Evolutionary conservation across 2,329 filamentous ascomycete species (phyloP).

Genomic region (Nakataea oryzae): DNA sequence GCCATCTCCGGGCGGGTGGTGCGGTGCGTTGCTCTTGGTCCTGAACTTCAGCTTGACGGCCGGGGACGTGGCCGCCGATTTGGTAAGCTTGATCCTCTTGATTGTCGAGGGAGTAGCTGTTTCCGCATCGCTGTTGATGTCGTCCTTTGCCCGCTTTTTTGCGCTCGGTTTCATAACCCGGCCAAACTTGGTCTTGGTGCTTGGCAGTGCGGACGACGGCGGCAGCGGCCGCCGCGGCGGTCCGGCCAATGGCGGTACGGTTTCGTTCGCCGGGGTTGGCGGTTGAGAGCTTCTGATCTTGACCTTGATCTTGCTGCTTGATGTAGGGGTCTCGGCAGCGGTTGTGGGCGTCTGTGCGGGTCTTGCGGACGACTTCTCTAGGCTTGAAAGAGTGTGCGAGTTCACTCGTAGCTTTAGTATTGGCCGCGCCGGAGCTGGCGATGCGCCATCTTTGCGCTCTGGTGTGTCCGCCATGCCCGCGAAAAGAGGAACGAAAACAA

Average conservation of each 20-base stretch:
- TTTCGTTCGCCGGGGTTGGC: slow-evolving; percentile 17
- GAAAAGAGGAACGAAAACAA: neutral
- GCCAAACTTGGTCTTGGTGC: slow-evolving; percentile 47
- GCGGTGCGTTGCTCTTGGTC: slow-evolving; percentile 50
- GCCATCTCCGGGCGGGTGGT: slow-evolving; percentile 69
- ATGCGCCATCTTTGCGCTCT: neutral
- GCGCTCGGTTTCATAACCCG: slow-evolving; percentile 48
- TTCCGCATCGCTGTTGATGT: slow-evolving; percentile 38
- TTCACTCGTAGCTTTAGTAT: neutral
- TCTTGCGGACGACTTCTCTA: neutral
- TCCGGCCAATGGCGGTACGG: slow-evolving; percentile 15
- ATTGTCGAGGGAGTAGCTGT: slow-evolving; percentile 12
- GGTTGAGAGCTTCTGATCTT: slow-evolving; percentile 15
- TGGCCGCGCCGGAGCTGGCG: neutral
- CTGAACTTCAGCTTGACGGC: slow-evolving; percentile 2
- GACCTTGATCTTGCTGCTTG: slow-evolving; percentile 15
- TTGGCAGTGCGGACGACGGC: slow-evolving; percentile 8
- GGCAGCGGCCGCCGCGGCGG: neutral
- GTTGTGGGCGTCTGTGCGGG: neutral
- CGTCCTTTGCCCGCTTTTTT: slow-evolving; percentile 51
- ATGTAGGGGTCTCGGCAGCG: slow-evolving; percentile 7
- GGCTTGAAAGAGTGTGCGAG: neutral
- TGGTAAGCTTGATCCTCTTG: slow-evolving; percentile 32
- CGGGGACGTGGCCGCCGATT: slow-evolving; percentile 3
- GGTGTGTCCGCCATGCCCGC: neutral